Evolutionary conservation across 1,284 basidiomycete genomes (phyloP).

Genomic region (Apiotrichum porosum): DNA sequence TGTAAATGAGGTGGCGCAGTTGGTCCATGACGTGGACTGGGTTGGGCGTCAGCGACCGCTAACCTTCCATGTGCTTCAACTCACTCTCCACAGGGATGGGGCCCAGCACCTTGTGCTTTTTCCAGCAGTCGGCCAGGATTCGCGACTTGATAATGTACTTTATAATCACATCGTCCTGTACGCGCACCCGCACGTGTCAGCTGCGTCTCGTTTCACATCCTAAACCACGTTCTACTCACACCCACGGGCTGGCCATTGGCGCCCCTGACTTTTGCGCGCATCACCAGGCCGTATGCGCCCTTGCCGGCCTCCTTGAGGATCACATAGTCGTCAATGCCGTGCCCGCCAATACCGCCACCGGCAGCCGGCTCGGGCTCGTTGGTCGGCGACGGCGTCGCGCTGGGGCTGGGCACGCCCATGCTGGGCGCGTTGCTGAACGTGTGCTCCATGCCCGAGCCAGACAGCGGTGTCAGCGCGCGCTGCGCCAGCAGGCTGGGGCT

Average conservation of each 20-base stretch:
- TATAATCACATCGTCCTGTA: constrained; percentile 66
- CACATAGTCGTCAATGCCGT: constrained; percentile 52
- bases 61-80: constrained; percentile 11
- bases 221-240: constrained; percentile 54
- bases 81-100: constrained; percentile 92
- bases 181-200: no score
- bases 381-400: constrained; percentile 29
- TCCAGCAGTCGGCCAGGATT: constrained; percentile 98
- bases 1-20: constrained; percentile 70
- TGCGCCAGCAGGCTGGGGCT: constrained; percentile 15
- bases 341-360: constrained; percentile 42
- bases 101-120: constrained; percentile 87
- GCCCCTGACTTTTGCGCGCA: constrained; percentile 75
- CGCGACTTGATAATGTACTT: constrained; percentile 98
- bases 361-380: constrained; percentile 37
- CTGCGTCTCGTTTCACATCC: no score
- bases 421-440: constrained; percentile 41
- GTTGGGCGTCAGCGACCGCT: background rate
- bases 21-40: constrained; percentile 80
- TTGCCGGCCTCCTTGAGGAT: constrained; percentile 84
- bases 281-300: constrained; percentile 96
- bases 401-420: constrained; percentile 39
- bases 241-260: constrained; percentile 67
- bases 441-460: constrained; percentile 13
- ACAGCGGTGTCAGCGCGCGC: constrained; percentile 12